Evolutionary conservation across 495 filamentous ascomycete genomes (phyloP), one percentile per base, ranked within the genome.

Genomic region (Rusavskia elegans): DNA sequence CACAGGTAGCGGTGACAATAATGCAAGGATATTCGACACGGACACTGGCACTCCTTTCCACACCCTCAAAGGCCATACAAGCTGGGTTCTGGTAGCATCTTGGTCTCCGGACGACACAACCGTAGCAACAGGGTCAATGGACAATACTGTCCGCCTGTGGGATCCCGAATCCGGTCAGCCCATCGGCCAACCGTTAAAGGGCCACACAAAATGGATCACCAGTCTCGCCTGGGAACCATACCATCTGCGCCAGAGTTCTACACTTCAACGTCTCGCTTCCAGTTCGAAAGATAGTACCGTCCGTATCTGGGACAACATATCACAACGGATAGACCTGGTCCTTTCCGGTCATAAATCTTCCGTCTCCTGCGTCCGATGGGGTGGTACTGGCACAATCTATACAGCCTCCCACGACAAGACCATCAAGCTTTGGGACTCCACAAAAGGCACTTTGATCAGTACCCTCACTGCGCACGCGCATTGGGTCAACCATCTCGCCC

Each of bases 401-500:
- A 87, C 84, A 9, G 75, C 81, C 30, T 89, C 85, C n/a, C 88
- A 95, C 61, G 93, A 99, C 66, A 89, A 89, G 69, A 85, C 85
- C 5, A 78, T 99, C 55, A 92, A 92, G 55, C 79, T 95, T 9
- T 99, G 93, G 90, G 81, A 89, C 59, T 75, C 86, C 8, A 71
- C 75, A 21, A 79, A 81, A 50, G 89, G 89, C 7, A 87, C 83
- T 0, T 69, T 96, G 16, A 71, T 85, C 39, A 83, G 93, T 63
- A 86, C 79, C 1, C 68, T 97, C 32, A 79, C 79, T 1, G 74
- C 83, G 1, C 93, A 99, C 62, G 87, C 86, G 1, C 90, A 96
- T 64, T 93, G 92, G 76, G 82, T 99, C 10, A 99, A 99, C 66
- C 88, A 97, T 63, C 80, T 99, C 10, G 88, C 92, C 0, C 74